Conservation (phyloP, 805 yeast genomes). For the Cephaloascus albidus region DNA sequence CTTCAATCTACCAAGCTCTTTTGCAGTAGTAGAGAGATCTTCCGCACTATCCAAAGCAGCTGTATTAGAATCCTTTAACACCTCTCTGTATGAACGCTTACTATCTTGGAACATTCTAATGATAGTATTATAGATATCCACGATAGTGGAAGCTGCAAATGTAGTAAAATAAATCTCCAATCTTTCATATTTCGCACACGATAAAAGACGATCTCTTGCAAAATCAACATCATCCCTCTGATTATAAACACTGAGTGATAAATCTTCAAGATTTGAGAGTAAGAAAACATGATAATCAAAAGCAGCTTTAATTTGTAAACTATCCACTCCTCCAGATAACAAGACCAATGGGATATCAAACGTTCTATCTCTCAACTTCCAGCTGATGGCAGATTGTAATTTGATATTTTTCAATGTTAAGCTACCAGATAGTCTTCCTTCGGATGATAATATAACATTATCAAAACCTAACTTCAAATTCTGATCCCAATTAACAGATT, state of each 20-base stretch:
- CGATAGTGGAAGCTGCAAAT: conserved; percentile 72
- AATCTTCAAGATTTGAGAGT: conserved; percentile 40
- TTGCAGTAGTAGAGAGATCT: conserved; percentile 1
- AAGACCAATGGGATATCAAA: conserved; percentile 61
- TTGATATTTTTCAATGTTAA: conserved; percentile 39
- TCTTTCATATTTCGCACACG: conserved; percentile 36
- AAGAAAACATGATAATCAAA: conserved; percentile 85
- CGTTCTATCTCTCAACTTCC: conserved; percentile 43
- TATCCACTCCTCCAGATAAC: conserved; percentile 45
- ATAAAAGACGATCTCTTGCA: conserved; percentile 53
- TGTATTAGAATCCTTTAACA: conserved; percentile 46
- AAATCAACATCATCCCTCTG: conserved; percentile 40
- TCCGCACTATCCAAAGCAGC: background rate
- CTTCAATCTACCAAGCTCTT: conserved; percentile 32
- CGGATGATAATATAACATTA: conserved; percentile 38
- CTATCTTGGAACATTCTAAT: conserved; percentile 67
- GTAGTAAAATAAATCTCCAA: conserved; percentile 68
- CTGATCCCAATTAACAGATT: conserved; percentile 63
- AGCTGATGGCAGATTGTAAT: conserved; percentile 58
- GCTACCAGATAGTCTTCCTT: conserved; percentile 76
- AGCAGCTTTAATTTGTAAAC: conserved; percentile 50
- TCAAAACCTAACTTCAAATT: conserved; percentile 54
- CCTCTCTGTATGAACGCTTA: conserved; percentile 64
- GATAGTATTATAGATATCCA: conserved; percentile 68
- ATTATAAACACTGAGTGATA: conserved; percentile 55